phyloP scores from a whole-genome alignment of 345 rosid species.

The Hibiscus mutabilis region DNA sequence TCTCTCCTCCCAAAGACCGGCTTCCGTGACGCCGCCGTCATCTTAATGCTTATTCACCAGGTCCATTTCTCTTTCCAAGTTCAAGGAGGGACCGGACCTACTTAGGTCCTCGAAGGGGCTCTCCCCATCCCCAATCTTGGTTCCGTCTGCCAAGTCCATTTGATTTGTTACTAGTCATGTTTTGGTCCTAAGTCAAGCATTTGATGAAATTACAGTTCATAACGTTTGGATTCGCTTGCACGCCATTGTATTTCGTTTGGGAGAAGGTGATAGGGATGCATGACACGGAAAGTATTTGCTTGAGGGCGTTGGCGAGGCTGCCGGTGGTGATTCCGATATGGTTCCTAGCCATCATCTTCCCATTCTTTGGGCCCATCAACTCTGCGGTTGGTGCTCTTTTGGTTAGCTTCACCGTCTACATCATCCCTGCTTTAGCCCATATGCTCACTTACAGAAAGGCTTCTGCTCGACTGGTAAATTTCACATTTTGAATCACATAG shows the following conservation, averaged over 20 bases:
- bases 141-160: neutral
- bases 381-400: constrained; percentile 95
- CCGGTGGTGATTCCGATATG: constrained; percentile 97
- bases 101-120: too few relatives aligned
- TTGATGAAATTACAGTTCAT: constrained; percentile 54
- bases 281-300: constrained; percentile 75
- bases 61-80: constrained; percentile 17
- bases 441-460: constrained; percentile 95
- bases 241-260: constrained; percentile 98
- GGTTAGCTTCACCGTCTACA: constrained; percentile 97
- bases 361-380: constrained; percentile 95
- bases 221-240: constrained; percentile 96
- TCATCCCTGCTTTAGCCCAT: constrained; percentile 91
- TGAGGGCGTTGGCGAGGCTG: constrained; percentile 82
- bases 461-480: constrained; percentile 77
- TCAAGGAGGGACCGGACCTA: neutral
- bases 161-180: neutral
- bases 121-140: too few relatives aligned
- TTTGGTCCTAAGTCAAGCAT: too few relatives aligned
- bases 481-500: too few relatives aligned
- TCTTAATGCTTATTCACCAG: constrained; percentile 98
- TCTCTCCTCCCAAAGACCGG: constrained; percentile 70
- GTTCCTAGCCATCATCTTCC: constrained; percentile 98
- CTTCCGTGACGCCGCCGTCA: constrained; percentile 88
- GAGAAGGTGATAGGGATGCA: constrained; percentile 99